Conservation (phyloP, 139 green algal genomes). For the Auxenochlorella pyrenoidosa region DNA sequence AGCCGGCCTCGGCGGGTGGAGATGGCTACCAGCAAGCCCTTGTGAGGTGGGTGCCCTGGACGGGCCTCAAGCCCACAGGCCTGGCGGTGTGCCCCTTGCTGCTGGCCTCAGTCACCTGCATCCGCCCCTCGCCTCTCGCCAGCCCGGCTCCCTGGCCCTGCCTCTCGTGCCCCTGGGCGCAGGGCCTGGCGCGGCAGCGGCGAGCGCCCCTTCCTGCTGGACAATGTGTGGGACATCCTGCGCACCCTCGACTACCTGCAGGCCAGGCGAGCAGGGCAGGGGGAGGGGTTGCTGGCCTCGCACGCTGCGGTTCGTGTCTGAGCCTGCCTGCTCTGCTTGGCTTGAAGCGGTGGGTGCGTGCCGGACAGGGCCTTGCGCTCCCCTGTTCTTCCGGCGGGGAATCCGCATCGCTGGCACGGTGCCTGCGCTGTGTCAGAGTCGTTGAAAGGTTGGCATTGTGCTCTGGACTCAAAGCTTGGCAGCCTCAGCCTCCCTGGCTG, state of each 20-base stretch:
- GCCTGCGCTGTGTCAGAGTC: no score
- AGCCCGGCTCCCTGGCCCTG: no score
- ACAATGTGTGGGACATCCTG: conserved; percentile 81
- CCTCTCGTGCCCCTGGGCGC: no score
- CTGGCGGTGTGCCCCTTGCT: not conserved
- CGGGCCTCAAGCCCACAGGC: not conserved
- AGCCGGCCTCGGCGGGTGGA: not conserved
- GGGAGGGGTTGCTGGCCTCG: not conserved
- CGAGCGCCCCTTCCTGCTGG: conserved; percentile 76
- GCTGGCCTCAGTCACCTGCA: no score
- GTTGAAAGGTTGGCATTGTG: no score
- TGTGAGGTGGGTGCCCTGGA: conserved; percentile 37
- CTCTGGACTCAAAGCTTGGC: no score
- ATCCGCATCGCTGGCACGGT: no score
- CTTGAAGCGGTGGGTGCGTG: no score
- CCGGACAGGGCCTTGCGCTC: no score
- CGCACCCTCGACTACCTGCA: conserved; percentile 72
- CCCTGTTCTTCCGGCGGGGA: no score
- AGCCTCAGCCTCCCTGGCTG: no score
- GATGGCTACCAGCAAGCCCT: conserved; percentile 64
- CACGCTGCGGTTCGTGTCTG: not conserved
- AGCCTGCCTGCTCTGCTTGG: not conserved
- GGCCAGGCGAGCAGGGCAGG: not conserved
- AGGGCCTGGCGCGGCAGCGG: conserved; percentile 55
- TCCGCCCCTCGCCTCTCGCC: no score